Base-by-base conservation (phyloP, 2,329 filamentous ascomycete species). In the Aspergillus niger region DNA sequence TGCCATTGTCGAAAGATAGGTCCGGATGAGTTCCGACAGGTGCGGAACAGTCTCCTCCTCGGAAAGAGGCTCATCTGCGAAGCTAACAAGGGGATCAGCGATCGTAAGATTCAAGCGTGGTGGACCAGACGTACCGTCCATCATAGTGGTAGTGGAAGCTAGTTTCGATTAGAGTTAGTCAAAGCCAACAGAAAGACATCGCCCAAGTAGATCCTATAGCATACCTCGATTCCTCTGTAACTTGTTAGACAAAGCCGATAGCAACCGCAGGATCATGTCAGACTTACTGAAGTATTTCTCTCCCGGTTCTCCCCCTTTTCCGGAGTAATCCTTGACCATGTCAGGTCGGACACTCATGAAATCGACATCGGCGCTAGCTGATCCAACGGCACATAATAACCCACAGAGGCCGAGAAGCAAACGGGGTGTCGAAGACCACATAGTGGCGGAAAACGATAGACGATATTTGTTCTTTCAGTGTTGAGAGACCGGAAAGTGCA, bases 141-240 rank as follows among this genome's bases (percentile, higher is more conserved):
- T 86, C 84, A 72, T 85, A 85, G 65, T 86, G 83, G 56, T 78
- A 76, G 66, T 84, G 77, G 70, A 86, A 86, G 62, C 79, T 80
- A 44, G 44, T 43, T 28, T 22, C 13, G 15, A 48, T 53, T 15
- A 10, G 41, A 3, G 20, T 64, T 51, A 63, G 59, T n/a, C 44
- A 49, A 13, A 39, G 60, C 50, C 60, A 59, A 60, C 55, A 8
- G 6, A 39, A n/a, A 13, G 28, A 51, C 48, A 51, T 44, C 41
- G 22, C 48, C 8, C 47, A 30, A 11, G 8, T 39, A n/a, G 15
- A 24, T 30, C 24, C n/a, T 24, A 44, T 26, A 41, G 71, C 74
- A 64, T 76, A 80, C 76, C 66, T 66, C 20, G 78, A 80, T 71
- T 83, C 81, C 69, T 81, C 76, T 78, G 22, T 50, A 8, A 44